Evolutionary conservation across 768 basidiomycete species (phyloP).

Genomic region (Russula ochroleuca): DNA sequence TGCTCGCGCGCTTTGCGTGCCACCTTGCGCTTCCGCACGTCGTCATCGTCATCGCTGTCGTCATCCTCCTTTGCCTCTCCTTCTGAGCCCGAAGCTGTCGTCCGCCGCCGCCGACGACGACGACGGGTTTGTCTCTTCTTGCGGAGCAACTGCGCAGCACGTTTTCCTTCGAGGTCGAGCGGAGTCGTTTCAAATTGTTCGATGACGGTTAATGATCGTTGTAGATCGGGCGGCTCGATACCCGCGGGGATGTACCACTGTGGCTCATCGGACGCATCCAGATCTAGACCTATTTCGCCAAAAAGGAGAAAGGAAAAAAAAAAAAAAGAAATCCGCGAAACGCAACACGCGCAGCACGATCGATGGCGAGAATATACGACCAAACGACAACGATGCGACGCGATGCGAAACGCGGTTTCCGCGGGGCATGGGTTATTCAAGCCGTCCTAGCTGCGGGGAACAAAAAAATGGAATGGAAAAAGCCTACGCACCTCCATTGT

Average conservation of each 20-base stretch:
- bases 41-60: neutral
- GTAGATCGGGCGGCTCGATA: constrained; percentile 63
- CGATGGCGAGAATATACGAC: neutral
- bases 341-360: neutral
- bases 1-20: constrained; percentile 49
- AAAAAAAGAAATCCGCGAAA: neutral
- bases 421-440: constrained; percentile 7
- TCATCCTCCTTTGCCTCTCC: neutral
- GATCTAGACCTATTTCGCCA: neutral
- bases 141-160: constrained; percentile 62
- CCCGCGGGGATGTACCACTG: constrained; percentile 82
- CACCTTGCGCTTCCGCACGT: constrained; percentile 28
- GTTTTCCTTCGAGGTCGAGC: constrained; percentile 75
- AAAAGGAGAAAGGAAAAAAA: neutral
- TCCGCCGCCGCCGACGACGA: constrained; percentile 48
- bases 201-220: constrained; percentile 68
- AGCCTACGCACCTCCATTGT: constrained; percentile 48
- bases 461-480: neutral
- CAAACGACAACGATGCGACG: neutral
- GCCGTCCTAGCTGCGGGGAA: neutral
- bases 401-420: constrained; percentile 11
- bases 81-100: constrained; percentile 39
- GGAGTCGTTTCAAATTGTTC: constrained; percentile 79
- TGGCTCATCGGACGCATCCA: constrained; percentile 59
- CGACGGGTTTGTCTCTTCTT: constrained; percentile 51